Base-by-base conservation (phyloP, 164 flowering plant species). In the Magnolia officinalis region DNA sequence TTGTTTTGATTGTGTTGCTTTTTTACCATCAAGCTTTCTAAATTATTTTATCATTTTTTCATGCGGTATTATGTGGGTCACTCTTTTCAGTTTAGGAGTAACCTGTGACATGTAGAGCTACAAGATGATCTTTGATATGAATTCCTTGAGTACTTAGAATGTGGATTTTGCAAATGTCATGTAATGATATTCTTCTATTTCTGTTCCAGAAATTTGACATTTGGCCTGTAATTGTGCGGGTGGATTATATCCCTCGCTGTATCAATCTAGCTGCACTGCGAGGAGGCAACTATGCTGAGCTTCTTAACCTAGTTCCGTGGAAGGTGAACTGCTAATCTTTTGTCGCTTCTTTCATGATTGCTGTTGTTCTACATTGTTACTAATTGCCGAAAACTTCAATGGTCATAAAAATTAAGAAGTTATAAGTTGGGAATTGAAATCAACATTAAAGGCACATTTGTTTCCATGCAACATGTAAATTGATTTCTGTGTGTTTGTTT, bases 201-300 rank as follows among this genome's bases (percentile, higher is more conserved):
- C 21, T 75, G 58, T 80, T 86, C 65, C 98, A 96, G 99, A 94
- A 90, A 78, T 88, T 91, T 81, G 98, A 94, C 75, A 87, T 96
- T 69, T 75, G 84, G 84, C 98, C 99, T 20, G 68, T 88, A 72
- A 76, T 85, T 70, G 74, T 94, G 75, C 92, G 97, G 58, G 95
- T 96, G 77, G 98, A 94, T 79, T 96, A 96, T 81, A 86, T 75
- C 79, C 99, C 99, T 50, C 77, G 82, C 61, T 93, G 79, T 83
- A 87, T 96, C 80, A 97, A 96, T 87, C 77, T 94, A 70, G 89
- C 90, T 13, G 98, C 99, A 76, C 73, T 96, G 78, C 79, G 95
- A 76, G 87, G 89, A 73, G 98, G 99, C 76, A 92, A 91, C 83
- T 96, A 90, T 86, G 95, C 88, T 55, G 98, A 96, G 83, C 95